These are phyloP conservation scores for Amylostereum areolatum DNA, from an alignment of 1,284 basidiomycete genomes.

Conservation along the genomic window DNA sequence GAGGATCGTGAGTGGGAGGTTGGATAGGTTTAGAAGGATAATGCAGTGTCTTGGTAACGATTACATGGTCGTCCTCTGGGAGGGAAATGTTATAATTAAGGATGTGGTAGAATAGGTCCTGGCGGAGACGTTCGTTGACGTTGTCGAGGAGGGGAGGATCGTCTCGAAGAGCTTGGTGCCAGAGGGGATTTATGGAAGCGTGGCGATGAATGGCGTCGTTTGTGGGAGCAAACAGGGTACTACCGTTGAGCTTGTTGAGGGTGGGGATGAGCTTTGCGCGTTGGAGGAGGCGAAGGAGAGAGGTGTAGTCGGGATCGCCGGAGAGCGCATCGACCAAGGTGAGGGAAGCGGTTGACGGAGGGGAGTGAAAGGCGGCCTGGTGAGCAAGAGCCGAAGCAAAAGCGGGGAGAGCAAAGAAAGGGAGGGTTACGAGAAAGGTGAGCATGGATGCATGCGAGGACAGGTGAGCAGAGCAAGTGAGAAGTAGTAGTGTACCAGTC, in stretches of 20 bases:
- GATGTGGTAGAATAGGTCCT: conserved; percentile 93
- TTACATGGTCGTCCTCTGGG: conserved; percentile 32
- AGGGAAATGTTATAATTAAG: conserved; percentile 77
- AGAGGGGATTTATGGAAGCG: conserved; percentile 35
- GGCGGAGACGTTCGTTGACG: conserved; percentile 76
- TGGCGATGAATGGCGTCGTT: conserved; percentile 79
- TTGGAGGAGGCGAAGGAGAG: conserved; percentile 79
- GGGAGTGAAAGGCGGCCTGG: conserved; percentile 25
- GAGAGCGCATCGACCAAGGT: conserved; percentile 80
- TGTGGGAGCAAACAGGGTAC: conserved; percentile 92
- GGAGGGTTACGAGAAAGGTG: conserved; percentile 28
- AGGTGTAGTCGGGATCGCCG: conserved; percentile 73
- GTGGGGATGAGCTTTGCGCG: conserved; percentile 86
- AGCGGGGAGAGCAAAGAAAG: conserved; percentile 22
- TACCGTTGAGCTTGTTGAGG: conserved; percentile 77
- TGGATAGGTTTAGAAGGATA: conserved; percentile 56
- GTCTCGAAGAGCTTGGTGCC: conserved; percentile 39
- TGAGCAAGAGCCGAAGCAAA: conserved; percentile 6
- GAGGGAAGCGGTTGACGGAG: conserved; percentile 26
- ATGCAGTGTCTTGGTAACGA: conserved; percentile 59
- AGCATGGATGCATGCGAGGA: conserved; percentile 21
- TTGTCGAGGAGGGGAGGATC: conserved; percentile 59
- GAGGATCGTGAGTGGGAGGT: conserved; percentile 57
- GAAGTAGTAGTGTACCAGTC: too few species aligned
- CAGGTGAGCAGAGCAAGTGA: not conserved